Conservation (phyloP, 75 land plant species). For the Gnetum montanum region DNA sequence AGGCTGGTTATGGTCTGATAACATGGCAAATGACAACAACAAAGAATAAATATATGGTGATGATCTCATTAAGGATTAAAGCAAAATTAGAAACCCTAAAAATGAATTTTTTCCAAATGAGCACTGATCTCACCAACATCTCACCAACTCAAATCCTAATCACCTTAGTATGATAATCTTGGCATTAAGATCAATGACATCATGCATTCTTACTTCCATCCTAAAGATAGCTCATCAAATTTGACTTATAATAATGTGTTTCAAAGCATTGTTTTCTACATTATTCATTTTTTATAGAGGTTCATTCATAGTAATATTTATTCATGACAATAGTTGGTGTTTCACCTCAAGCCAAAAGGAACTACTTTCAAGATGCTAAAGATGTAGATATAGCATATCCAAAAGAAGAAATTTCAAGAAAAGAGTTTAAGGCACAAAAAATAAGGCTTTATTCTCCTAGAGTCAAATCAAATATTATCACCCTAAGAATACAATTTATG, state of each 20-base stretch:
- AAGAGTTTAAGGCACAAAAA: slow-evolving; percentile 69
- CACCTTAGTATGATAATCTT: slow-evolving; percentile 53
- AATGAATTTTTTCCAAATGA: neutral
- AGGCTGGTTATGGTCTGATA: no score
- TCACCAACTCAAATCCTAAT: slow-evolving; percentile 49
- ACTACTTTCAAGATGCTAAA: slow-evolving; percentile 66
- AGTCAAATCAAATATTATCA: slow-evolving; percentile 80
- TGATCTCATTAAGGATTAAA: no score
- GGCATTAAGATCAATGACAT: slow-evolving; percentile 69
- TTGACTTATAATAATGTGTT: neutral
- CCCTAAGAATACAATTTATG: slow-evolving; percentile 88
- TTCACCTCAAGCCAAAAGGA: slow-evolving; percentile 70
- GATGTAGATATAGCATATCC: slow-evolving; percentile 76
- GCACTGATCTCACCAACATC: slow-evolving; percentile 26
- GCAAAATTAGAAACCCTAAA: neutral
- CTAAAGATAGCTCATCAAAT: slow-evolving; percentile 19
- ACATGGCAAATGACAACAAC: no score
- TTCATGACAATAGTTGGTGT: slow-evolving; percentile 81
- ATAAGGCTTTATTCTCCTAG: slow-evolving; percentile 56
- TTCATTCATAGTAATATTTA: slow-evolving; percentile 68
- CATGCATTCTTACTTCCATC: slow-evolving; percentile 78
- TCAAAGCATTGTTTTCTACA: slow-evolving; percentile 68
- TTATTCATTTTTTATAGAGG: slow-evolving; percentile 69
- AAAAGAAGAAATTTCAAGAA: slow-evolving; percentile 62
- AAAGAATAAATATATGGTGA: no score